Evolutionary conservation across 306 rosid genomes (phyloP), one percentile per base, ranked within the genome.

Genomic region (Inga leiocalycina): DNA sequence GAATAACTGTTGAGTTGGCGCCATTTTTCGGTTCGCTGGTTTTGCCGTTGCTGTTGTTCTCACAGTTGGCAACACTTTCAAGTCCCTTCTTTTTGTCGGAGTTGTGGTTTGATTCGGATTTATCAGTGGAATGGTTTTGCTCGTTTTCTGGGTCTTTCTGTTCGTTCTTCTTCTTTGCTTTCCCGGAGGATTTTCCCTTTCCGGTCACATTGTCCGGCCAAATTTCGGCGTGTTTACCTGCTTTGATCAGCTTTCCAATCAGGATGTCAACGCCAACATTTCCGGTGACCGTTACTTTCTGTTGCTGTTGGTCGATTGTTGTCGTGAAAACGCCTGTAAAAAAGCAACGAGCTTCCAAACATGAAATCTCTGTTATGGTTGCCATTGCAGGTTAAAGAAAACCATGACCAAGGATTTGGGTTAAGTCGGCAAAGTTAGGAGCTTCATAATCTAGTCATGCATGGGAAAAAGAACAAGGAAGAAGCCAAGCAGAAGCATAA

Each of bases 221-320:
- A 32, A 89, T 80, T 88, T 93, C 95, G 6, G 94, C 97, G 17
- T 83, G 91, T 79, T 95, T 93, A 3, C 98, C 97, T 11, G 91
- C 87, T 74, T 86, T 95, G 45, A 71, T 45, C 17, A 95, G 87
- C 80, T 90, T 95, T 82, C 79, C 85, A 70, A 90, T 76, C 79
- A 93, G 92, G 56, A 87, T 92, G 87, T 93, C 92, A 64, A 89
- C 88, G 74, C 77, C 84, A 10, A 95, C 91, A 69, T 84, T 87
- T 79, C 97, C 95, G 3, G 85, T 91, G 56, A 93, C 97, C 2
- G 94, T 89, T 52, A 95, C 98, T 91, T 91, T 92, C 27, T 91
- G 88, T 57, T 90, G 89, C 45, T 92, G 90, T 20, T 81, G 85
- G 78, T 95, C 97, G 59, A 95, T 88, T 52, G 77, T 74, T 79